These are phyloP conservation scores for Cladosporium sp. DNA, from an alignment of 2,329 filamentous ascomycete genomes.

Conservation along the genomic window DNA sequence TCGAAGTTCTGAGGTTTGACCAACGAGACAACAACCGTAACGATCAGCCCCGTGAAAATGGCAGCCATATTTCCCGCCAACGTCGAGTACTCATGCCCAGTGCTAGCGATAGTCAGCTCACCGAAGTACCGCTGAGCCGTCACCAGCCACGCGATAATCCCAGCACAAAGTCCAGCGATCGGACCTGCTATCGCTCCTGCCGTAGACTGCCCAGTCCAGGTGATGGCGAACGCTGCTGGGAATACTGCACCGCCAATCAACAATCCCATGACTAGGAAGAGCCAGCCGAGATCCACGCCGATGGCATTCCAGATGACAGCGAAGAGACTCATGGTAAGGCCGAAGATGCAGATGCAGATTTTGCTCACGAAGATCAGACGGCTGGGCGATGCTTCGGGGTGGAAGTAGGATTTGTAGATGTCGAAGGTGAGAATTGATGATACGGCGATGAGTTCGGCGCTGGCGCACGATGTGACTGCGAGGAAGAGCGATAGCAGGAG, in stretches of 20 bases:
- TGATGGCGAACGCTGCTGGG: slow-evolving; percentile 46
- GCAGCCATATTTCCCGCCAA: slow-evolving; percentile 46
- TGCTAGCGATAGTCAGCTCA: slow-evolving; percentile 41
- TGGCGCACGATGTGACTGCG: slow-evolving; percentile 33
- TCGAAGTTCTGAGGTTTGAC: slow-evolving; percentile 42
- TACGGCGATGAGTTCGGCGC: slow-evolving; percentile 43
- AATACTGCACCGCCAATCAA: slow-evolving; percentile 47
- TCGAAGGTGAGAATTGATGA: slow-evolving; percentile 43
- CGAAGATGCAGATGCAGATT: slow-evolving; percentile 43
- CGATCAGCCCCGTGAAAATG: slow-evolving; percentile 42
- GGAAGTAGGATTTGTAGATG: slow-evolving; percentile 44
- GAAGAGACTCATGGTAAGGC: slow-evolving; percentile 38
- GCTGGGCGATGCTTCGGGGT: slow-evolving; percentile 38
- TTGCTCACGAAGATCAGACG: slow-evolving; percentile 44
- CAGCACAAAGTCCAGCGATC: slow-evolving; percentile 46
- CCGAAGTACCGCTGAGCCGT: slow-evolving; percentile 39
- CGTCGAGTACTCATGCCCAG: slow-evolving; percentile 41
- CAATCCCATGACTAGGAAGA: slow-evolving; percentile 42
- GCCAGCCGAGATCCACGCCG: slow-evolving; percentile 44
- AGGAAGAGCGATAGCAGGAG: slow-evolving; percentile 27
- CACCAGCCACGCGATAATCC: slow-evolving; percentile 48
- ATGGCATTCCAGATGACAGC: slow-evolving; percentile 40
- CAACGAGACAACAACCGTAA: slow-evolving; percentile 40
- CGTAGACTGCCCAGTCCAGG: slow-evolving; percentile 49
- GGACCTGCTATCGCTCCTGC: slow-evolving; percentile 49